Base-by-base conservation (phyloP, 176 grass and related monocot species). In the Hordeum vulgare region DNA sequence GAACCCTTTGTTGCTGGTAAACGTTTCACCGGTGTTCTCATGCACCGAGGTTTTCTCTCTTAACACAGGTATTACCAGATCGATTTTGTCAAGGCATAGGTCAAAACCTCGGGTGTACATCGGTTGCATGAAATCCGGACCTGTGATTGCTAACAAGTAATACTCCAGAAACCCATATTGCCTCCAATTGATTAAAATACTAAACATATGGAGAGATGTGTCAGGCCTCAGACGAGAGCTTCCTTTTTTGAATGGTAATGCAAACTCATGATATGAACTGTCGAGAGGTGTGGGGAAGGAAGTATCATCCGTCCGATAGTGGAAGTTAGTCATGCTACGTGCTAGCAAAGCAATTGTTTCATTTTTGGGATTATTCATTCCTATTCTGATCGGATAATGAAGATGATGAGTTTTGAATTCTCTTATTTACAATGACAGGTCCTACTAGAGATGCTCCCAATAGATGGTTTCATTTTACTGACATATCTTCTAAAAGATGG, bases 51-150 rank as follows among this genome's bases (percentile, higher is more conserved):
- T 61, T 76, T 33, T 39, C 13, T 51, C 68, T 67, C 66, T 75
- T 42, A 42, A 58, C 21, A 71, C 83, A 94, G 92, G 89, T 73
- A 87, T 87, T 47, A 77, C 90, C 36, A 78, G 78, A 75, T 92
- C 82, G 3, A 88, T 89, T 94, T 89, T 94, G 67, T 69, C 64
- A 9, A 81, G 70, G 5, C 85, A 94, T 60, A 92, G 82, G 31
- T 75, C 76, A 27, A 94, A 94, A 85, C 70, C 85, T 74, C 87
- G 79, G 17, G 85, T 85, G 40, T 94, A 94, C 71, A 94, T 92
- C 35, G 93, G 93, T 39, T 94, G 93, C 63, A 94, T 94, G 93
- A 94, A 94, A 74, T 92, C 93, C 1, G 93, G 93, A 39, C 93
- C 87, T 61, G 90, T 94, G 82, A 14, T 94, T 76, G 51, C 87